These are phyloP conservation scores for Sphaerulina musiva DNA, from an alignment of 2,329 filamentous ascomycete genomes.

Conservation along the genomic window DNA sequence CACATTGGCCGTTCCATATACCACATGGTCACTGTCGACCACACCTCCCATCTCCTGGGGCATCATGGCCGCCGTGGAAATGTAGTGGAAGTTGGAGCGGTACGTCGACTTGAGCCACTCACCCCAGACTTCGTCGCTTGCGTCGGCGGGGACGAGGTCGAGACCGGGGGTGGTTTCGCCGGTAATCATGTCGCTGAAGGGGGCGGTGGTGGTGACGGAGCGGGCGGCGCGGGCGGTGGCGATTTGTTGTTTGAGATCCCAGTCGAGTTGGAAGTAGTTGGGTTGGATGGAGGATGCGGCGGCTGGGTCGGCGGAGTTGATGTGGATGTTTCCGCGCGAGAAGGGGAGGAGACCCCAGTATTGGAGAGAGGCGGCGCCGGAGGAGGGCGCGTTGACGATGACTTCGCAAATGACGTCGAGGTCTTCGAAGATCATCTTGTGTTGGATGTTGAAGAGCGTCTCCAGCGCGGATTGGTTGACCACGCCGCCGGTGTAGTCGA, in stretches of 20 bases:
- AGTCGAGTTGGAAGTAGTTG: conserved; percentile 29
- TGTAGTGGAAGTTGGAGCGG: conserved; percentile 11
- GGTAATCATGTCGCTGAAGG: conserved; percentile 25
- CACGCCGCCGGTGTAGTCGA: conserved; percentile 25
- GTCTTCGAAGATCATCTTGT: conserved; percentile 16
- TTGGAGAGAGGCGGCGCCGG: conserved; percentile 10
- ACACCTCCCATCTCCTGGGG: conserved; percentile 22
- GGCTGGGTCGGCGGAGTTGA: conserved; percentile 20
- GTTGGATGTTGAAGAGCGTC: conserved; percentile 15
- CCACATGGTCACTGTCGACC: conserved; percentile 22
- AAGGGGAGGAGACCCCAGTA: conserved; percentile 24
- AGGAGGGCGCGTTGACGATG: conserved; percentile 9
- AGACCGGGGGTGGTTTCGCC: conserved; percentile 30
- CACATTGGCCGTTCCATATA: conserved; percentile 23
- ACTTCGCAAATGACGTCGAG: conserved; percentile 8
- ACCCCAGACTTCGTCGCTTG: conserved; percentile 16
- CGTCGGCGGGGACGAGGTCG: conserved; percentile 13
- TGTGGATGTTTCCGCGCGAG: conserved; percentile 27
- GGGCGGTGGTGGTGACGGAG: conserved; percentile 6
- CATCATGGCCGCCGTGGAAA: conserved; percentile 25
- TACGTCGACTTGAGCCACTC: conserved; percentile 12
- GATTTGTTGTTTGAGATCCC: conserved; percentile 24
- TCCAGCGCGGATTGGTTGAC: conserved; percentile 16
- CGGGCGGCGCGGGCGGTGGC: conserved; percentile 15
- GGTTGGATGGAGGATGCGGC: conserved; percentile 27